Evolutionary conservation across 2,329 filamentous ascomycete species (phyloP), one percentile per base, ranked within the genome.

Genomic region (Penicillium italicum): DNA sequence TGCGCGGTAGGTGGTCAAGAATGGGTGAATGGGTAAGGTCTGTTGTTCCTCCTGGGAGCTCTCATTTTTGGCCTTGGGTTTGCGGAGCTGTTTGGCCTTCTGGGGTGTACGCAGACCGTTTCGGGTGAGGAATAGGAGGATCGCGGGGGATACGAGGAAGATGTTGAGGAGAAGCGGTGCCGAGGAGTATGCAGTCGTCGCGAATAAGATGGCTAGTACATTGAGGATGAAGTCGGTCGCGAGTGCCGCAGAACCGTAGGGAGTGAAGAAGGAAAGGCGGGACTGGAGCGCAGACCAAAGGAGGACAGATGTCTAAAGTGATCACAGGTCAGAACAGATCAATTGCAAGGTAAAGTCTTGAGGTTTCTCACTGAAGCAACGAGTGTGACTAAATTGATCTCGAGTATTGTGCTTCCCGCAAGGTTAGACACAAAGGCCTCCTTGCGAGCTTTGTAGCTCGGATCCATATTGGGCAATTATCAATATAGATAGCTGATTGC

Each of bases 371-470:
- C 94, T 69, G 92, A 87, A 69, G 91, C 90, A 61, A 96, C 87
- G 46, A 89, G 82, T 45, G 90, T 91, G 64, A 97, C 89, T 66
- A 84, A 82, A 72, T 92, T 93, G 77, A 99, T 92, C 72, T 99
- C 94, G 64, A 82, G 78, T 58, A 96, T 86, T 31, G 85, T 82
- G 56, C 94, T 91, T 38, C 94, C 94, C 7, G 88, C 86, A 30
- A 96, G 84, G 72, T 91, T 90, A 52, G 93, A 96, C 69, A 99
- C 94, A 73, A 96, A 96, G 70, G 91, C 91, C 79, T 96, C 92
- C 78, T 99, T 99, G 64, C 88, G 82, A 68, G 88, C 84, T 77
- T 97, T 99, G 80, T 97, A 96, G 75, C 82, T 87, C 50, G 69
- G 62, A 41, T 73, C 70, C 74, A 74, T 74, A 9, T 48, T 67